These are phyloP conservation scores for Corymbia citriodora DNA, from an alignment of 441 rosid genomes.

Conservation along the genomic window DNA sequence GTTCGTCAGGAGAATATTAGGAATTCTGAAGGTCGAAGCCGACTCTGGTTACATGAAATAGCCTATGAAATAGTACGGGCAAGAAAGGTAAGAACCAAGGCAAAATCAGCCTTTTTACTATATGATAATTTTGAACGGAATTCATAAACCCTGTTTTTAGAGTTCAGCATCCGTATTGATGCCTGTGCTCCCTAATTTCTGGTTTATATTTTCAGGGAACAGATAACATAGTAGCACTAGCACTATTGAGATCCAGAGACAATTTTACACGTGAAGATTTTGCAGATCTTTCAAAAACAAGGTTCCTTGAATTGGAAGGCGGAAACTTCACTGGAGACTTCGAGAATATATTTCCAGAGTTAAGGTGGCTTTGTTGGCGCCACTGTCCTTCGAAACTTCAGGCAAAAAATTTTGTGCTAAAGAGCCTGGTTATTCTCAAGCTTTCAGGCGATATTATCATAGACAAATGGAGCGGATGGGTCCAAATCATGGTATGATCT, in stretches of 20 bases:
- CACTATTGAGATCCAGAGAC: not conserved
- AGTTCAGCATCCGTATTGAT: not conserved
- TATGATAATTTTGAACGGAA: not conserved
- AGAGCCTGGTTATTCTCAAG: not conserved
- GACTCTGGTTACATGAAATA: not conserved
- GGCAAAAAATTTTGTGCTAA: not conserved
- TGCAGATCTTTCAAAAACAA: not conserved
- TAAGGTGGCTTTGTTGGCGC: not conserved
- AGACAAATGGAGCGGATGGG: not conserved
- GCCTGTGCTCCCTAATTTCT: not conserved
- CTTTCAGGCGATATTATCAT: not conserved
- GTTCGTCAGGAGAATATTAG: not conserved
- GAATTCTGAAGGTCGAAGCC: not conserved
- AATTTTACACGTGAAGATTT: not conserved
- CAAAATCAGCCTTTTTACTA: not conserved
- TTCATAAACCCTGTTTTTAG: accelerated
- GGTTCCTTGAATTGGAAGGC: not conserved
- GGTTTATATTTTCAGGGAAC: not conserved
- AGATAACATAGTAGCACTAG: not conserved
- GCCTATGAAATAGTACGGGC: not conserved
- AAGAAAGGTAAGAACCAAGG: not conserved
- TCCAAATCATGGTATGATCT: not conserved
- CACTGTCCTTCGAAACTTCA: not conserved
- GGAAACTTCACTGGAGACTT: not conserved
- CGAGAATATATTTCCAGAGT: not conserved